phyloP scores from a whole-genome alignment of 2,329 filamentous ascomycete species.

The Colletotrichum viniferum region DNA sequence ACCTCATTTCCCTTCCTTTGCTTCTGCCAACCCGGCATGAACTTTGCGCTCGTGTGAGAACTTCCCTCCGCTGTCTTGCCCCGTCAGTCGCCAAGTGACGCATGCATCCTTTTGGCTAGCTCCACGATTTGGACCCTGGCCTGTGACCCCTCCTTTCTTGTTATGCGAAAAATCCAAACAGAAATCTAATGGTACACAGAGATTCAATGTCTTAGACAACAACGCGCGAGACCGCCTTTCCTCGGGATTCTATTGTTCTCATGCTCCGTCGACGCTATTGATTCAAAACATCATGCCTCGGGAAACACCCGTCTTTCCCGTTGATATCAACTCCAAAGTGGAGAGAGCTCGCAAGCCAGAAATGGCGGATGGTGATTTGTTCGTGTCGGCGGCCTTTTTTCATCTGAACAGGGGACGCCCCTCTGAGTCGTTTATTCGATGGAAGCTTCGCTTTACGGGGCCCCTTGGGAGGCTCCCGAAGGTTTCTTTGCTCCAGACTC shows the following conservation, averaged over 20 bases:
- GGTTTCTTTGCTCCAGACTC: background rate
- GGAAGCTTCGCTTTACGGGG: background rate
- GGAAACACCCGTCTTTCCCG: background rate
- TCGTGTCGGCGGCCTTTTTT: background rate
- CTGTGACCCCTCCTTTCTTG: background rate
- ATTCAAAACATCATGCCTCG: background rate
- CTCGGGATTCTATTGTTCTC: background rate
- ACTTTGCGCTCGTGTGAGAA: background rate
- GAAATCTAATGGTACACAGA: background rate
- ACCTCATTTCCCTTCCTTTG: background rate
- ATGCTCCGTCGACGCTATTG: background rate
- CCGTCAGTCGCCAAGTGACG: background rate
- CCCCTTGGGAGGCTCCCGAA: background rate
- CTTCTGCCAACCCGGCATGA: background rate
- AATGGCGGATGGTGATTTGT: background rate
- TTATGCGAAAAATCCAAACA: background rate
- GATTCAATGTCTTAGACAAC: slow-evolving; percentile 7
- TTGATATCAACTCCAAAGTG: background rate
- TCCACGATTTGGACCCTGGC: background rate
- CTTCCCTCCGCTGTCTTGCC: background rate
- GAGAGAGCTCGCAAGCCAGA: background rate
- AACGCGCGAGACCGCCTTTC: background rate
- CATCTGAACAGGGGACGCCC: background rate
- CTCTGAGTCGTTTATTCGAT: background rate
- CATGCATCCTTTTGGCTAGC: background rate